Percentiles rank a stretch among this genome's conserved stretches.
Conservation (phyloP, 768 basidiomycete genomes). For the Mycena albidolilacea region DNA sequence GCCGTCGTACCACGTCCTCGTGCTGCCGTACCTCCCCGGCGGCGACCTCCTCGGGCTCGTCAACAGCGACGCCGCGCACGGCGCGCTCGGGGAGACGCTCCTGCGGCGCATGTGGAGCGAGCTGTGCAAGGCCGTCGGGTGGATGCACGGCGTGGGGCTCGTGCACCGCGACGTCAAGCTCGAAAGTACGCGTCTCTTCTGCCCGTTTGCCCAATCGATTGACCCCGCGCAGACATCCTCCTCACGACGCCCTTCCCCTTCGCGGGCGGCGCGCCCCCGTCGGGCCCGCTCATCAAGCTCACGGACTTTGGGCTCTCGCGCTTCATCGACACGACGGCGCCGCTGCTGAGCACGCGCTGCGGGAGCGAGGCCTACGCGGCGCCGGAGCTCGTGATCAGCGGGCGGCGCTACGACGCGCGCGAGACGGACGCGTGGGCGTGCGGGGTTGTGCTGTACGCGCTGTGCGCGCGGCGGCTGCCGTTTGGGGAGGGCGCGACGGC, state of each 20-base stretch:
- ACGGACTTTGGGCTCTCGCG: slow-evolving; percentile 93
- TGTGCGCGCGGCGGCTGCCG: slow-evolving; percentile 79
- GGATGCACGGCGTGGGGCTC: slow-evolving; percentile 89
- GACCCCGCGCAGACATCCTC: slow-evolving; percentile 72
- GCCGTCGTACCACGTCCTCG: slow-evolving; percentile 80
- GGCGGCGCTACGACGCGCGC: slow-evolving; percentile 78
- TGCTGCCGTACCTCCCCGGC: slow-evolving; percentile 81
- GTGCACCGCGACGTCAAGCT: slow-evolving; percentile 95
- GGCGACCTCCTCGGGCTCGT: slow-evolving; percentile 88
- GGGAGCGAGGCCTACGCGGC: slow-evolving; percentile 93
- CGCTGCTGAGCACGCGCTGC: slow-evolving; percentile 83
- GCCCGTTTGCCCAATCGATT: slow-evolving; percentile 6
- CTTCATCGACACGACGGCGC: slow-evolving; percentile 77
- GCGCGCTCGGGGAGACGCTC: slow-evolving; percentile 50
- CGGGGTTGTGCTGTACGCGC: slow-evolving; percentile 88
- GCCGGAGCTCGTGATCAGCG: slow-evolving; percentile 76
- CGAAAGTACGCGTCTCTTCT: slow-evolving; percentile 65
- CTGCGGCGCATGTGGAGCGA: slow-evolving; percentile 83
- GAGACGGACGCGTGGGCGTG: slow-evolving; percentile 93
- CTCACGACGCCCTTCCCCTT: slow-evolving; percentile 67
- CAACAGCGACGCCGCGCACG: slow-evolving; percentile 66
- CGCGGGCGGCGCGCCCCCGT: slow-evolving; percentile 56
- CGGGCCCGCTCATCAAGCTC: slow-evolving; percentile 80
- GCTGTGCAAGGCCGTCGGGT: slow-evolving; percentile 82
- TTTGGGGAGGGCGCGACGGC: slow-evolving; percentile 71